Conservation (phyloP, 2,329 filamentous ascomycete species). For the Metarhizium humberi region DNA sequence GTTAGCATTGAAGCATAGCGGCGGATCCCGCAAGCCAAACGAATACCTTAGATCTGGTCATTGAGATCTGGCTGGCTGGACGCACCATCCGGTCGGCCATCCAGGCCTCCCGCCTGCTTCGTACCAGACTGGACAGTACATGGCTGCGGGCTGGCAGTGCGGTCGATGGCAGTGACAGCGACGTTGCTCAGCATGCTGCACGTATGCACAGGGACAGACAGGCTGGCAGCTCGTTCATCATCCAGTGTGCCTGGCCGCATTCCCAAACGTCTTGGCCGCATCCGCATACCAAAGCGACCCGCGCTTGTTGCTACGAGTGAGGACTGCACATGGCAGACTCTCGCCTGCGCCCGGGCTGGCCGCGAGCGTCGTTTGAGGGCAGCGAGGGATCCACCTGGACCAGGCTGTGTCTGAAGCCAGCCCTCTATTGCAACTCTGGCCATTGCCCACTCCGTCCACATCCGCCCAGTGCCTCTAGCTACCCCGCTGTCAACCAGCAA, state of each 20-base stretch:
- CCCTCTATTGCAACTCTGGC: background rate
- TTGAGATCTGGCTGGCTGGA: background rate
- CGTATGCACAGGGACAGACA: no score
- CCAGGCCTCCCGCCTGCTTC: no score
- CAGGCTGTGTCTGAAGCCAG: background rate
- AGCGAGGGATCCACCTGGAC: background rate
- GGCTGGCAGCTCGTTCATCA: no score
- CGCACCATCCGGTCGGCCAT: background rate
- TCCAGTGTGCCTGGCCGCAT: no score
- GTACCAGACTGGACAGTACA: no score
- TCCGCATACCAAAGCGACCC: background rate
- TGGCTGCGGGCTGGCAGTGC: no score
- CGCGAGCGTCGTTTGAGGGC: background rate
- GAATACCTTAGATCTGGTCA: background rate
- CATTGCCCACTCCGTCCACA: background rate
- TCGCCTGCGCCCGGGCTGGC: background rate
- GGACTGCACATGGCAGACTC: background rate
- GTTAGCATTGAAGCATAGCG: background rate
- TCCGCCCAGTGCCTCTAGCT: background rate
- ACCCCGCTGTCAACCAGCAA: no score
- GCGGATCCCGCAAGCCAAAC: conserved; percentile 3
- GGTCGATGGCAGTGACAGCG: no score
- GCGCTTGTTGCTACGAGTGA: background rate
- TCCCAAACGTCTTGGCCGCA: no score
- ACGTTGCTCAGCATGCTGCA: no score